These are phyloP conservation scores for Metschnikowia baotianmanensis DNA, from an alignment of 805 yeast genomes.

Conservation along the genomic window DNA sequence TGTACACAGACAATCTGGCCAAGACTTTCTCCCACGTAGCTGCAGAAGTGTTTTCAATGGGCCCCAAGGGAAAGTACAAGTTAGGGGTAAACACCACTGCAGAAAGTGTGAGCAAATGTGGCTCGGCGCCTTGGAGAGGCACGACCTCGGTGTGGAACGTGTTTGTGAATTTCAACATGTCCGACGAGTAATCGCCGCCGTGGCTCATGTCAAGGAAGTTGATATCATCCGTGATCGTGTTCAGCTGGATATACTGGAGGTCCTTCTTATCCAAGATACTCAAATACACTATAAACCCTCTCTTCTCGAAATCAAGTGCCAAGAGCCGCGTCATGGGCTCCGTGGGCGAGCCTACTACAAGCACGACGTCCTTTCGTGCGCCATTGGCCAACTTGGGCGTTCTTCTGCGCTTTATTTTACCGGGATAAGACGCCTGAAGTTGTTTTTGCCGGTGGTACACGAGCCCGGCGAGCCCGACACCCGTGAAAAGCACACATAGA, in stretches of 20 bases:
- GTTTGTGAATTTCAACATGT: conserved; percentile 48
- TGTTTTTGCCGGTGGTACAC: conserved; percentile 5
- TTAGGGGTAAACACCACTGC: conserved; percentile 73
- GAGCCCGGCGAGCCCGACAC: conserved; percentile 13
- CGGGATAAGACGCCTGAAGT: neutral
- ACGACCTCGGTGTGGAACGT: conserved; percentile 52
- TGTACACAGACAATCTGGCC: conserved; percentile 46
- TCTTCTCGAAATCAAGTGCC: conserved; percentile 68
- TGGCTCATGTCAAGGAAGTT: conserved; percentile 59
- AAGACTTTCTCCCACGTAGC: conserved; percentile 52
- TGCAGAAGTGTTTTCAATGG: conserved; percentile 54
- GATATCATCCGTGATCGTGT: conserved; percentile 66
- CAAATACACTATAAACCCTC: conserved; percentile 81
- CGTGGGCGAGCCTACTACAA: conserved; percentile 72
- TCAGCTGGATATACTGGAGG: conserved; percentile 45
- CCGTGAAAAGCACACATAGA: conserved; percentile 6
- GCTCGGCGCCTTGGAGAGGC: conserved; percentile 57
- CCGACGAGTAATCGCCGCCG: conserved; percentile 41
- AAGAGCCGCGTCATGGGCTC: conserved; percentile 70
- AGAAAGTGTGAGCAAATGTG: conserved; percentile 55
- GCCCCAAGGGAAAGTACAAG: conserved; percentile 64
- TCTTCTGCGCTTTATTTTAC: conserved; percentile 35
- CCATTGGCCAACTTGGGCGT: conserved; percentile 67
- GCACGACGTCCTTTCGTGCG: conserved; percentile 70
- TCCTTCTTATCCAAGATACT: conserved; percentile 67